Base-by-base conservation (phyloP, 2,329 filamentous ascomycete genomes). In the Sclerotinia spermophila region DNA sequence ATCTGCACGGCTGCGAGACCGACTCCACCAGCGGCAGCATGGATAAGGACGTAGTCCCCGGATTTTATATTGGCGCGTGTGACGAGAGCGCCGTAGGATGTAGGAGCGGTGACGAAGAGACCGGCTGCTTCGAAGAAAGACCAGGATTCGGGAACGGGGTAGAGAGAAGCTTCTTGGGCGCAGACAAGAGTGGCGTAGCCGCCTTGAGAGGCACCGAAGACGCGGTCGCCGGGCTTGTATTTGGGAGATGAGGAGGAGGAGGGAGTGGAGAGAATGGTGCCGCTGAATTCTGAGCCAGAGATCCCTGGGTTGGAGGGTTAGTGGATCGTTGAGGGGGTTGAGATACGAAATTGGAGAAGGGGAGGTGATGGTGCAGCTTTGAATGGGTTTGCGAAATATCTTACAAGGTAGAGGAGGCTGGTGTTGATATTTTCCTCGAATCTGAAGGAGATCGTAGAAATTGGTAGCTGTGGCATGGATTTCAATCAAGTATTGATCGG, bases 391-490 rank as follows among this genome's bases (percentile, higher is more conserved):
- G 5, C n/a, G 13, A 55, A 30, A 51, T 42, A 6, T 6, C 67
- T 45, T 65, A 69, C 94, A 97, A 44, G 94, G 94, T 64, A 97
- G 89, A 24, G 72, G 89, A 0, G 94, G 94, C 77, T 97, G 94
- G 79, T 93, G 87, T 79, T 98, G 95, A 82, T 98, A 98, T 87
- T 96, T 97, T 70, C 95, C 95, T 78, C 93, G 91, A 78, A 97
- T 93, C 79, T 98, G 95, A 69, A 98, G 88, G 71, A 97, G 91
- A 80, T 98, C 95, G 84, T 97, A 98, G 86, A 98, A 98, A 83
- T 98, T 98, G 77, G 93, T 92, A 30, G 93, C 95, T 0, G 92
- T 87, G 61, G 95, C 93, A 81, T 93, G 92, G 77, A 98, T 92
- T 78, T 90, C 87, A 79, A 98, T 92, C 74, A 96, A 85, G 80